These are phyloP conservation scores for Trapa incisa DNA, from an alignment of 345 rosid species.

Conservation along the genomic window DNA sequence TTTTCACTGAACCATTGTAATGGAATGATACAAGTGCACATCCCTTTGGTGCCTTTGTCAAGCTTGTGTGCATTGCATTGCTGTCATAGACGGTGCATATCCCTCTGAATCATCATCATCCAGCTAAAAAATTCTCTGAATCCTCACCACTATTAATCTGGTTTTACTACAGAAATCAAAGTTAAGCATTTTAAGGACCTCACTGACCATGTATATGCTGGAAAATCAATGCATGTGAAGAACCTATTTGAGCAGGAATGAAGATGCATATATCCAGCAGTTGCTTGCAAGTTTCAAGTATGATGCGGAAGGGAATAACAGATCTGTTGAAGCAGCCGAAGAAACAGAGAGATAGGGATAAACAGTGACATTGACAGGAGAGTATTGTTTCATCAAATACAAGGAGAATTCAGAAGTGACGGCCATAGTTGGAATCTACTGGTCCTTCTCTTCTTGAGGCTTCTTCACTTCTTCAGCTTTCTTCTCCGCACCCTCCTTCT, in stretches of 20 bases:
- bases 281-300: neutral
- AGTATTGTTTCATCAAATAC: neutral
- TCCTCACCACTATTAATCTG: too few species aligned
- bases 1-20: too few species aligned
- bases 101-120: too few species aligned
- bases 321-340: neutral
- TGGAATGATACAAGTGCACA: too few species aligned
- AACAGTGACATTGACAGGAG: too few species aligned
- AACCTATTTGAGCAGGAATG: neutral
- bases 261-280: neutral
- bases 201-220: neutral
- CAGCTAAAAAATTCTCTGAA: too few species aligned
- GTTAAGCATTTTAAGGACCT: neutral
- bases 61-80: too few species aligned
- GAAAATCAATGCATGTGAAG: neutral
- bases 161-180: neutral
- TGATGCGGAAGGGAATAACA: neutral
- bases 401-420: neutral
- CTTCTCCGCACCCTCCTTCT: slow-evolving; percentile 20
- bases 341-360: neutral
- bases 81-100: too few species aligned
- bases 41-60: too few species aligned
- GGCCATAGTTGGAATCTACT: neutral
- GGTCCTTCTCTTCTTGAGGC: neutral
- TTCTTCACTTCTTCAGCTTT: slow-evolving; percentile 8